Percentiles rank a stretch among this genome's conserved stretches.
Conservation (phyloP, 352 stramenopile genomes). For the Pythium myriotylum region DNA sequence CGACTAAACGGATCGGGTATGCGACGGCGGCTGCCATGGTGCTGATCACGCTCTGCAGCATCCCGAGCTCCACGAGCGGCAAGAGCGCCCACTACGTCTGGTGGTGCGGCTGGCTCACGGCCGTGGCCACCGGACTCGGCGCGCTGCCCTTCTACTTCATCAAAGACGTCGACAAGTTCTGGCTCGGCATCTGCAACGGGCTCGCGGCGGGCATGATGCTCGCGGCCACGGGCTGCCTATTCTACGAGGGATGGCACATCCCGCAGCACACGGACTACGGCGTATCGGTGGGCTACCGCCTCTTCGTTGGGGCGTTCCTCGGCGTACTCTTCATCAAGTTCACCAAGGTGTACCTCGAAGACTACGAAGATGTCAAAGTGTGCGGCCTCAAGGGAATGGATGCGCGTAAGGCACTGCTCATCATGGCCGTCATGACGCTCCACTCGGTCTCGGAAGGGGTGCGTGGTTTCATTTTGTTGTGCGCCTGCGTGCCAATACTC, state of each 20-base stretch:
- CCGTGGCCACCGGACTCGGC: slow-evolving; percentile 94
- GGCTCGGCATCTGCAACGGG: slow-evolving; percentile 94
- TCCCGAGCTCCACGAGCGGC: slow-evolving; percentile 40
- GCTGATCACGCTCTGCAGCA: slow-evolving; percentile 66
- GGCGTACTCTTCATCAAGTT: slow-evolving; percentile 97
- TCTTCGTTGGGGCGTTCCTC: slow-evolving; percentile 88
- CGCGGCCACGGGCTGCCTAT: slow-evolving; percentile 93
- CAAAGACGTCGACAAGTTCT: slow-evolving; percentile 92
- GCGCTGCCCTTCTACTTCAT: slow-evolving; percentile 95
- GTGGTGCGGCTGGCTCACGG: slow-evolving; percentile 98
- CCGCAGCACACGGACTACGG: slow-evolving; percentile 70
- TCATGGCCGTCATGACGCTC: slow-evolving; percentile 99
- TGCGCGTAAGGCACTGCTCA: slow-evolving; percentile 93
- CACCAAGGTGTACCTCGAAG: slow-evolving; percentile 94
- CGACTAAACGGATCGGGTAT: slow-evolving; percentile 44
- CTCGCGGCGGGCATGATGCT: slow-evolving; percentile 99
- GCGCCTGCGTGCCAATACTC: no score
- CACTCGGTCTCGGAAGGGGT: slow-evolving; percentile 98
- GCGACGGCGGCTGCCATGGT: slow-evolving; percentile 51
- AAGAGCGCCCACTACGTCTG: slow-evolving; percentile 92
- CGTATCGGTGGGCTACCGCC: slow-evolving; percentile 74
- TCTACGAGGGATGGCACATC: slow-evolving; percentile 92
- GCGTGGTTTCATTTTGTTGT: slow-evolving; percentile 18
- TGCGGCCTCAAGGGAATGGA: slow-evolving; percentile 79
- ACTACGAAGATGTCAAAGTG: slow-evolving; percentile 95